These are phyloP conservation scores for Clarkia xantiana DNA, from an alignment of 345 rosid genomes.

Conservation along the genomic window DNA sequence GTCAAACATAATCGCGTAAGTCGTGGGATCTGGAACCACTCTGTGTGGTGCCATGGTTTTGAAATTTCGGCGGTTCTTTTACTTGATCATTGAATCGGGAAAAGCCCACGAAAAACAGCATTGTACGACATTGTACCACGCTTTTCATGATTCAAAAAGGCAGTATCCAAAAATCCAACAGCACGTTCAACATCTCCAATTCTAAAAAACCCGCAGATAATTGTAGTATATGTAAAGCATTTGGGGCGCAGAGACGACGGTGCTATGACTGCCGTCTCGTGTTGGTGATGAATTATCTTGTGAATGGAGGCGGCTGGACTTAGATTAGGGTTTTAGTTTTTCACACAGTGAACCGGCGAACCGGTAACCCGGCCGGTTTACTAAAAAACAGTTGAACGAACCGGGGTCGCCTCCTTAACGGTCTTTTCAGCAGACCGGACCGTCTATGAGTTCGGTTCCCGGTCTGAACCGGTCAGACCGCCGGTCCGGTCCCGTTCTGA, in stretches of 20 bases:
- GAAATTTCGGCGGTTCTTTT: conserved; percentile 41
- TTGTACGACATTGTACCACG: conserved; percentile 64
- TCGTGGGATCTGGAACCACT: conserved; percentile 32
- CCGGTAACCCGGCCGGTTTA: no score
- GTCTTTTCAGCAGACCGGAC: no score
- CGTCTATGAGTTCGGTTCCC: no score
- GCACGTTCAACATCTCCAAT: conserved; percentile 50
- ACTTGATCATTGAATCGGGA: conserved; percentile 27
- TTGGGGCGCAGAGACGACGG: conserved; percentile 63
- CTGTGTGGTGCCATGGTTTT: conserved; percentile 33
- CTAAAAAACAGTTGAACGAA: no score
- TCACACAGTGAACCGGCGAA: no score
- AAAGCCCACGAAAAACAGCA: conserved; percentile 51
- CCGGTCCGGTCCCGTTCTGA: no score
- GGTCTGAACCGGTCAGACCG: no score
- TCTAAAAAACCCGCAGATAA: conserved; percentile 43
- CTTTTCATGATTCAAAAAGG: conserved; percentile 35
- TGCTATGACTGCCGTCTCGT: no score
- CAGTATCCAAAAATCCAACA: conserved; percentile 29
- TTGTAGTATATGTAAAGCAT: conserved; percentile 58
- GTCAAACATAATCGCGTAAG: conserved; percentile 41
- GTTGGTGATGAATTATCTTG: no score
- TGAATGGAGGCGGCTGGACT: no score
- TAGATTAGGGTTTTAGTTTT: no score
- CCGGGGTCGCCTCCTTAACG: no score